Base-by-base conservation (phyloP, 2,329 filamentous ascomycete genomes). In the Keithomyces neogunnii region DNA sequence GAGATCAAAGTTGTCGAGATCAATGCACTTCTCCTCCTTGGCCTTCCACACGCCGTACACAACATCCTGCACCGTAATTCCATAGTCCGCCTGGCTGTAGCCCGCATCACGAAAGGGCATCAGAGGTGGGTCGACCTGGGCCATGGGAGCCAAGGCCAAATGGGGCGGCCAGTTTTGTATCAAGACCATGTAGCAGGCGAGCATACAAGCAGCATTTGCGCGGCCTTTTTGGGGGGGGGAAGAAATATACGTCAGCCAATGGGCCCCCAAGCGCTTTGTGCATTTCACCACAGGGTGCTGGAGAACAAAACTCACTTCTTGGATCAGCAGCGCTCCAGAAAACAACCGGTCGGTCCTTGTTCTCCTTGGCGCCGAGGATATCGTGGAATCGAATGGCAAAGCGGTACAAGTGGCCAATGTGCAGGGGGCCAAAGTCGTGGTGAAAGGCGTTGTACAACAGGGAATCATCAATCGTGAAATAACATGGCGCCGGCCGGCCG, bases 21-120 rank as follows among this genome's bases (percentile, higher is more conserved):
- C 88, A 64, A 91, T 95, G 62, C 95, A 85, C 46, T 87, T 86
- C 69, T 96, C 89, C 66, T 99, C 93, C 75, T 97, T 99, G 45
- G 93, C 93, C 68, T 92, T 95, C 92, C 93, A 99, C 19, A 99
- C 90, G 53, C 93, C 93, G 63, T 99, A 99, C 6, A 99, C 92
- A 42, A 99, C 85, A 66, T 99, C 93, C 71, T 99, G 93, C 43
- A 99, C 89, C 53, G 87, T 96, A 61, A 99, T 82, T 50, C 89
- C 86, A 65, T 96, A 99, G 69, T 99, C 93, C 54, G 93, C 93
- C 71, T 97, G 92, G 70, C 91, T 96, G 76, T 99, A 99, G 50
- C 93, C 93, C 53, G 93, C 93, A 68, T 99, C 93, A 56, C 93
- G 84, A 79, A 99, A 99, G 9, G 93, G 93, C 93, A 99, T 99